A percentile compares a stretch with the other conserved stretches of the same genome.
These are phyloP conservation scores for Vigna hirtella DNA, from an alignment of 306 rosid genomes.

Conservation along the genomic window DNA sequence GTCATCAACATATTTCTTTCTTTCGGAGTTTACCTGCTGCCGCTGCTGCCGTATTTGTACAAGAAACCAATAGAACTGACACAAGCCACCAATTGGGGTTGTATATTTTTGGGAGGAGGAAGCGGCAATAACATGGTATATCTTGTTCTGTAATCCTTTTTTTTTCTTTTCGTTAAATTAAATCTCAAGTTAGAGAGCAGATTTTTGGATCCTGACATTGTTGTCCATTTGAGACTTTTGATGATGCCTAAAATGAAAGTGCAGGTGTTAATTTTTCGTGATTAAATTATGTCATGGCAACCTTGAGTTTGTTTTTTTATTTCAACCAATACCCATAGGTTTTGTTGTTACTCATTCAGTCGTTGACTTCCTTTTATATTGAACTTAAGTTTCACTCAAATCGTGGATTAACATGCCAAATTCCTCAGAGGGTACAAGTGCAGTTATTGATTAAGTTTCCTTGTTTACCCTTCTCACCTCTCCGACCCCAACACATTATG, in stretches of 20 bases:
- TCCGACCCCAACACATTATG: not conserved
- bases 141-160: slow-evolving; percentile 55
- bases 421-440: not conserved
- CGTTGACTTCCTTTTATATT: slow-evolving; percentile 3
- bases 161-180: slow-evolving; percentile 11
- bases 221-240: slow-evolving; percentile 40
- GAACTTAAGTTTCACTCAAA: not conserved
- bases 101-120: slow-evolving; percentile 73
- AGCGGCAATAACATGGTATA: slow-evolving; percentile 72
- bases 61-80: slow-evolving; percentile 64
- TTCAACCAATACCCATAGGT: not conserved
- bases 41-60: slow-evolving; percentile 59
- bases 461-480: not conserved
- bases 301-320: not conserved
- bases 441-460: no score
- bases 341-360: not conserved
- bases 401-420: slow-evolving; percentile 1
- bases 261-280: slow-evolving; percentile 46
- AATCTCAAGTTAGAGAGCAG: slow-evolving; percentile 50
- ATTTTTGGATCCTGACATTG: slow-evolving; percentile 47
- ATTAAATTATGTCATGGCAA: slow-evolving; percentile 35
- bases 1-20: slow-evolving; percentile 79
- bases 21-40: slow-evolving; percentile 66
- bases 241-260: slow-evolving; percentile 43
- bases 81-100: slow-evolving; percentile 66